Evolutionary conservation across 352 stramenopile genomes (phyloP).

Genomic region (Globisporangium okanoganense): DNA sequence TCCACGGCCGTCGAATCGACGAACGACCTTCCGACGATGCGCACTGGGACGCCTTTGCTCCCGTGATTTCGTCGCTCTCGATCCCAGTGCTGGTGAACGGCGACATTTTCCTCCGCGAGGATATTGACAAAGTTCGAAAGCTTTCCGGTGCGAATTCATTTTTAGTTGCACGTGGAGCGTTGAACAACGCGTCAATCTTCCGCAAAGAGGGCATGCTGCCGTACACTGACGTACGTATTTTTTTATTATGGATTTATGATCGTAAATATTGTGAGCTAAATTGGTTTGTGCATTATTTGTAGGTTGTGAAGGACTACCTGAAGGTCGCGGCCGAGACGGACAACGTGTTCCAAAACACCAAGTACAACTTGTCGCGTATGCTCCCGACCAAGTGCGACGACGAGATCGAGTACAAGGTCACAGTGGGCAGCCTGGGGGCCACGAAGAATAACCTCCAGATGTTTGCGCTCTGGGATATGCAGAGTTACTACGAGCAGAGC

Average conservation of each 20-base stretch:
- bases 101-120: slow-evolving; percentile 79
- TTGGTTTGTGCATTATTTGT: background rate
- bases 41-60: slow-evolving; percentile 66
- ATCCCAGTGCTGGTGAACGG: slow-evolving; percentile 87
- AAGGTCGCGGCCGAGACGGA: slow-evolving; percentile 70
- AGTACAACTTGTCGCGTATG: slow-evolving; percentile 89
- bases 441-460: slow-evolving; percentile 68
- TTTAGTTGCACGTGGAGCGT: slow-evolving; percentile 76
- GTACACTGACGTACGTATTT: slow-evolving; percentile 37
- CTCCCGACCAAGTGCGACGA: slow-evolving; percentile 57
- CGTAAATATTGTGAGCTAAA: background rate
- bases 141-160: slow-evolving; percentile 69
- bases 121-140: slow-evolving; percentile 59
- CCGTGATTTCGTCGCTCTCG: slow-evolving; percentile 62
- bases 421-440: slow-evolving; percentile 49
- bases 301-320: slow-evolving; percentile 69
- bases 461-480: slow-evolving; percentile 67
- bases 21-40: slow-evolving; percentile 64
- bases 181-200: slow-evolving; percentile 85
- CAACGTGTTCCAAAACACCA: slow-evolving; percentile 89
- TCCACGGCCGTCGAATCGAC: slow-evolving; percentile 65
- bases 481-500: slow-evolving; percentile 51
- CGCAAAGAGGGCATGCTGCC: slow-evolving; percentile 58
- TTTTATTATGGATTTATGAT: background rate
- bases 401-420: slow-evolving; percentile 29